Evolutionary conservation across 352 stramenopile genomes (phyloP).

Genomic region (Peronospora tabacina): DNA sequence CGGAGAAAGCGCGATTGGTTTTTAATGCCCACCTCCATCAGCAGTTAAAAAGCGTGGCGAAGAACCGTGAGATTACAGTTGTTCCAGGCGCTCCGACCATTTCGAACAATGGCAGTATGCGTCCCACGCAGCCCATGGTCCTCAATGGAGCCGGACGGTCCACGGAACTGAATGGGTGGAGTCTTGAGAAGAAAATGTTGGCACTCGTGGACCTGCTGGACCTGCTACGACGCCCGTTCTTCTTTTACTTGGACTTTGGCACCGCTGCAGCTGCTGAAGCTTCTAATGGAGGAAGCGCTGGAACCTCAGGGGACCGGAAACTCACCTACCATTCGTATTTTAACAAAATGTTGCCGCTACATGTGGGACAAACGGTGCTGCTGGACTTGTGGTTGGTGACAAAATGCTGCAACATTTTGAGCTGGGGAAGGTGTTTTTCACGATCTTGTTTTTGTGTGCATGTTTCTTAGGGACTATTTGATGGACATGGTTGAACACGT

Average conservation of each 20-base stretch:
- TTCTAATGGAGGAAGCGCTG: conserved; percentile 17
- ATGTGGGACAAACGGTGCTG: conserved; percentile 56
- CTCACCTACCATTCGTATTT: conserved; percentile 55
- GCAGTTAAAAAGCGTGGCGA: conserved; percentile 58
- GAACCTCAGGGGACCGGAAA: conserved; percentile 35
- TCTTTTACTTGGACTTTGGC: conserved; percentile 72
- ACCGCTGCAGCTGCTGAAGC: conserved; percentile 22
- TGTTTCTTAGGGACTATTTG: conserved; percentile 48
- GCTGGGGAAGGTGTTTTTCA: background rate
- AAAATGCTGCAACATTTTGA: conserved; percentile 1
- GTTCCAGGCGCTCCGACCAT: conserved; percentile 28
- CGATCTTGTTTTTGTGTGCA: conserved; percentile 3
- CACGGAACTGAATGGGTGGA: conserved; percentile 62
- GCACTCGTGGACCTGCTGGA: conserved; percentile 49
- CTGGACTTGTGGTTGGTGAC: conserved; percentile 59
- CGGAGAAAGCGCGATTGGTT: conserved; percentile 48
- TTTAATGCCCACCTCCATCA: conserved; percentile 74
- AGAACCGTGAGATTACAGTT: conserved; percentile 45
- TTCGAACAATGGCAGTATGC: conserved; percentile 36
- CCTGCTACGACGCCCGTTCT: conserved; percentile 58
- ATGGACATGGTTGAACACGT: conserved; percentile 80
- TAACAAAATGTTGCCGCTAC: conserved; percentile 64
- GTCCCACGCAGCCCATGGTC: conserved; percentile 31
- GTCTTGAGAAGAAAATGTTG: conserved; percentile 74
- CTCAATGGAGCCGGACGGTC: conserved; percentile 31